phyloP scores from a whole-genome alignment of 1,284 basidiomycete species.

The Moniliophthora roreri region DNA sequence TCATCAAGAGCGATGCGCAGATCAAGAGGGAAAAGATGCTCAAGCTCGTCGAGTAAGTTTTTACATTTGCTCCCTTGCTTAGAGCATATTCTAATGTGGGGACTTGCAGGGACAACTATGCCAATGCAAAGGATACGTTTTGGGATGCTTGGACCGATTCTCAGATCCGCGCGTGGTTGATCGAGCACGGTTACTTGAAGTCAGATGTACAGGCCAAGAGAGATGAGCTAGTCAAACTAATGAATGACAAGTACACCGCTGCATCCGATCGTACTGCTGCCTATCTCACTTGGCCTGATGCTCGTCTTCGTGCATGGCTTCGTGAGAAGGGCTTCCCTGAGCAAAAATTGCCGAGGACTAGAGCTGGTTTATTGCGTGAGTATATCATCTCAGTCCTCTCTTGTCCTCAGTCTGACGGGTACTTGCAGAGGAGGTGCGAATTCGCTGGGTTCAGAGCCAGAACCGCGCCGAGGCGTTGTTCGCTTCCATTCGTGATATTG shows the following conservation, averaged over 20 bases:
- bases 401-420: neutral
- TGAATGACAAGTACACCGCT: conserved; percentile 62
- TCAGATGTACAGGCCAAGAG: conserved; percentile 67
- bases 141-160: conserved; percentile 79
- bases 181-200: conserved; percentile 73
- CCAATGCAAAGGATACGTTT: conserved; percentile 63
- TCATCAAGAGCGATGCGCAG: conserved; percentile 48
- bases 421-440: conserved; percentile 66
- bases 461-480: conserved; percentile 58
- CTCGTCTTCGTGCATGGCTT: conserved; percentile 81
- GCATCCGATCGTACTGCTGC: conserved; percentile 44
- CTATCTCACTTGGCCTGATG: conserved; percentile 89
- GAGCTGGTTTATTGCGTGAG: conserved; percentile 73
- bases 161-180: conserved; percentile 76
- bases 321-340: conserved; percentile 74
- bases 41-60: conserved; percentile 15
- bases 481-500: conserved; percentile 55
- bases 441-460: conserved; percentile 71
- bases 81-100: neutral
- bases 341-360: conserved; percentile 56
- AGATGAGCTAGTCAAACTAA: conserved; percentile 69
- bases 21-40: conserved; percentile 13
- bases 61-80: neutral
- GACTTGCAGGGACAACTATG: conserved; percentile 67
- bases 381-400: conserved; percentile 11